Conservation (phyloP, 108 stramenopile species). For the Conticribra weissflogii region DNA sequence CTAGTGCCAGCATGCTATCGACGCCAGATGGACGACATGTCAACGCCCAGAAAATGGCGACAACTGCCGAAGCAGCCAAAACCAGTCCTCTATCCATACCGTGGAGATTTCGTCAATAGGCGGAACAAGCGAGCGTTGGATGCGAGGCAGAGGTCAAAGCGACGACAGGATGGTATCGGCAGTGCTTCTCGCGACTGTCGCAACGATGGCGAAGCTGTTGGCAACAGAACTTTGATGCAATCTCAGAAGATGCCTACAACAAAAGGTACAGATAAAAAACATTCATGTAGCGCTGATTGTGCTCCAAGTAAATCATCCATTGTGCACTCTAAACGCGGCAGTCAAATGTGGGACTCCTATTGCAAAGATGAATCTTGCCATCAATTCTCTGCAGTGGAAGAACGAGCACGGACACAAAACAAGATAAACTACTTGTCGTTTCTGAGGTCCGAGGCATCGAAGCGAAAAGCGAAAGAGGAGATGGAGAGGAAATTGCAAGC, state of each 20-base stretch:
- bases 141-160: conserved; percentile 1
- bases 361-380: conserved; percentile 17
- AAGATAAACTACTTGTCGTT: conserved; percentile 18
- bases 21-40: conserved; percentile 3
- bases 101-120: conserved; percentile 33
- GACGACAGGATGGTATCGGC: conserved; percentile 9
- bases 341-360: conserved; percentile 17
- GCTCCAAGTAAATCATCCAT: background rate
- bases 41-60: conserved; percentile 2
- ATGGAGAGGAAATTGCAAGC: background rate
- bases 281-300: no score
- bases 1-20: conserved; percentile 24
- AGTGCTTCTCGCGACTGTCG: background rate
- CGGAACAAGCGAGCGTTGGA: conserved; percentile 7
- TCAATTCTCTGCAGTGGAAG: conserved; percentile 13
- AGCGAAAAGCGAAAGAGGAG: conserved; percentile 7
- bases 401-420: conserved; percentile 11
- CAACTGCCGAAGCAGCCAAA: conserved; percentile 13
- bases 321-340: background rate
- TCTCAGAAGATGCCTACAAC: no score
- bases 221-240: no score
- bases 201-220: no score
- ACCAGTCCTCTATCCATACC: conserved; percentile 17
- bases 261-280: background rate
- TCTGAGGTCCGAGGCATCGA: conserved; percentile 19